These are phyloP conservation scores for Sclerotiophoma versabilis DNA, from an alignment of 2,329 filamentous ascomycete species.

Conservation along the genomic window DNA sequence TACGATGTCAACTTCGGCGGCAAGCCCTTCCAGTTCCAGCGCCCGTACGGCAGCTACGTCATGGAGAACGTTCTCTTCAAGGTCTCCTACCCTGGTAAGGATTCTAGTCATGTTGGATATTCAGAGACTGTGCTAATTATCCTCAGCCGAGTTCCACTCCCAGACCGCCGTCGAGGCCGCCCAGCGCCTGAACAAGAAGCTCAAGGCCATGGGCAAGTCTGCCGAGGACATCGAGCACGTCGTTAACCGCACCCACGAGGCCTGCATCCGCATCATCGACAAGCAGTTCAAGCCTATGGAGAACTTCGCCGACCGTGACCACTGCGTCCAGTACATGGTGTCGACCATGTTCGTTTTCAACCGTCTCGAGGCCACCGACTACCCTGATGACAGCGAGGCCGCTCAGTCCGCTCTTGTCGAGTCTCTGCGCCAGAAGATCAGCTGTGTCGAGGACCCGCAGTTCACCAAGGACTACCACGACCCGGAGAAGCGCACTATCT, in stretches of 20 bases:
- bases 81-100: constrained; percentile 91
- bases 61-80: constrained; percentile 99
- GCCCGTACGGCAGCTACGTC: constrained; percentile 95
- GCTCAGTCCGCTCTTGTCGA: constrained; percentile 90
- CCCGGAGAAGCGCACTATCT: constrained; percentile 91
- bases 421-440: constrained; percentile 89
- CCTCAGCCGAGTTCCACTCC: constrained; percentile 88
- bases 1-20: constrained; percentile 98
- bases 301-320: constrained; percentile 99
- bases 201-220: constrained; percentile 85
- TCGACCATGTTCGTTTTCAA: constrained; percentile 95
- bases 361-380: constrained; percentile 91
- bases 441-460: constrained; percentile 93
- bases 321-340: constrained; percentile 99
- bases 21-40: constrained; percentile 90
- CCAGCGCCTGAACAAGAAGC: constrained; percentile 82
- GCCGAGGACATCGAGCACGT: constrained; percentile 89
- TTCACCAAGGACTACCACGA: constrained; percentile 97
- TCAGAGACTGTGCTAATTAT: constrained; percentile 29
- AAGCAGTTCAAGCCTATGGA: constrained; percentile 99
- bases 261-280: constrained; percentile 98
- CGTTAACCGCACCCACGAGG: constrained; percentile 96
- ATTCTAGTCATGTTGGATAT: neutral
- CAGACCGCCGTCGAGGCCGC: constrained; percentile 97
- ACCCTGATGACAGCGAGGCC: constrained; percentile 90